Percentiles rank a stretch among this genome's conserved stretches.
Conservation (phyloP, 2,329 filamentous ascomycete species). For the Simplicillium sp. region DNA sequence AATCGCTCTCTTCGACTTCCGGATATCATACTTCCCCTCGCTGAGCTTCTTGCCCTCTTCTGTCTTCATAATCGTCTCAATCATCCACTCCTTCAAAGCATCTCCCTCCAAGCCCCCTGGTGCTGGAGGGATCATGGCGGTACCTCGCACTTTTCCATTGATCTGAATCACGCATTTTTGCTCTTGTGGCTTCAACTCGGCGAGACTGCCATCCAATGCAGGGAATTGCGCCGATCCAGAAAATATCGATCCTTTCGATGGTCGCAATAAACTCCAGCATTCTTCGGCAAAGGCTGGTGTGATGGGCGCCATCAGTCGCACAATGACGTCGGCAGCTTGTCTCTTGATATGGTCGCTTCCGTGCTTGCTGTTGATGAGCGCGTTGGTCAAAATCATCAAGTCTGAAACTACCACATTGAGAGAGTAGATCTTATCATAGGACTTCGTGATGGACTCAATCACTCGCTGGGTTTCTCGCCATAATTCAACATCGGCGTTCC, state of each 20-base stretch:
- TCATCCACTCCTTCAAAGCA: slow-evolving; percentile 49
- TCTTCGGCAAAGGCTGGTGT: slow-evolving; percentile 75
- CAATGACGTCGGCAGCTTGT: slow-evolving; percentile 43
- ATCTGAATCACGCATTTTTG: slow-evolving; percentile 61
- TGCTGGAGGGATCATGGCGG: slow-evolving; percentile 51
- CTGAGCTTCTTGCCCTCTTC: slow-evolving; percentile 51
- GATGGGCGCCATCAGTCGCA: slow-evolving; percentile 70
- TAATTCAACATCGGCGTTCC: slow-evolving; percentile 39
- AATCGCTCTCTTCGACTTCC: slow-evolving; percentile 52
- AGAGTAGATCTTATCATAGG: slow-evolving; percentile 62
- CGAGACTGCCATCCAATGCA: slow-evolving; percentile 36
- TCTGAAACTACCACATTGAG: slow-evolving; percentile 80
- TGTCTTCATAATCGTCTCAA: slow-evolving; percentile 50
- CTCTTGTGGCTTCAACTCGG: slow-evolving; percentile 38
- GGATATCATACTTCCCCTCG: slow-evolving; percentile 33
- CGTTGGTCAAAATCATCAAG: slow-evolving; percentile 73
- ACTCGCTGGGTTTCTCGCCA: slow-evolving; percentile 60
- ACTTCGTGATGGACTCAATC: slow-evolving; percentile 56
- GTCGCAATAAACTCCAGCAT: slow-evolving; percentile 57
- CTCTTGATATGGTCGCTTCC: slow-evolving; percentile 33
- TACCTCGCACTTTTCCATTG: slow-evolving; percentile 68
- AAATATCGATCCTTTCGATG: slow-evolving; percentile 29
- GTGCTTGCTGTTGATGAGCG: slow-evolving; percentile 36
- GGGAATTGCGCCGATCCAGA: slow-evolving; percentile 47
- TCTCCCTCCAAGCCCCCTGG: slow-evolving; percentile 29